Base-by-base conservation (phyloP, 257 asterid genomes). In the Salvia hispanica region DNA sequence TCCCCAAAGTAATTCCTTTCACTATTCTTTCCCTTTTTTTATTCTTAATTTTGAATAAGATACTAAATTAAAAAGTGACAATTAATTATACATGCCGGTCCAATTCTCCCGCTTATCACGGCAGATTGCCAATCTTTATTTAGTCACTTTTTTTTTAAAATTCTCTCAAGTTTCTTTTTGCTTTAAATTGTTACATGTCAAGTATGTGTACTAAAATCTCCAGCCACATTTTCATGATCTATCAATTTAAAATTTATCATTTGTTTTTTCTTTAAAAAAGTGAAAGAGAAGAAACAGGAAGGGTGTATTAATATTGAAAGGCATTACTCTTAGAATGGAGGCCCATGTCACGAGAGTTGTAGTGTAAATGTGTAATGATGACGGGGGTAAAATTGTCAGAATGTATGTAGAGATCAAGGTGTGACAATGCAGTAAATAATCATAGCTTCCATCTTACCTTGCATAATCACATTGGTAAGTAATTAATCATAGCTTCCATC, bases 81-180 rank as follows among this genome's bases (percentile, higher is more conserved):
- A 25, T 62, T 56, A 45, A 57, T 50, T 44, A 61, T 58, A 72
- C 58, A 47, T 48, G 78, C n/a, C 72, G 76, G 67, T 65, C 50
- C 40, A 65, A 31, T 72, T 73, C 70, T 54, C 72, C 77, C 84
- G 84, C 72, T 58, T 72, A 79, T 76, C 69, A 36, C 74, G 84
- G 84, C 39, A 4, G 6, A 64, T 28, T 33, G 46, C 64, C 48
- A 37, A 9, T 50, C 71, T 76, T 59, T 58, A 6, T 69, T 64
- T 46, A 6, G 67, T 34, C 51, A 12, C 67, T 51, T 59, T 73
- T 25, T 25, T 25, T 0, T 0, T 61, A 44, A 45, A 33, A 10
- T 16, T 63, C 63, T 66, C 66, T 58, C 40, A 12, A 18, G 12
- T 51, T 18, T 51, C 5, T 31, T n/a, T 61, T 68, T 3, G 28